Conservation (phyloP, 1,284 basidiomycete species). For the Macrocystidia cucumis region DNA sequence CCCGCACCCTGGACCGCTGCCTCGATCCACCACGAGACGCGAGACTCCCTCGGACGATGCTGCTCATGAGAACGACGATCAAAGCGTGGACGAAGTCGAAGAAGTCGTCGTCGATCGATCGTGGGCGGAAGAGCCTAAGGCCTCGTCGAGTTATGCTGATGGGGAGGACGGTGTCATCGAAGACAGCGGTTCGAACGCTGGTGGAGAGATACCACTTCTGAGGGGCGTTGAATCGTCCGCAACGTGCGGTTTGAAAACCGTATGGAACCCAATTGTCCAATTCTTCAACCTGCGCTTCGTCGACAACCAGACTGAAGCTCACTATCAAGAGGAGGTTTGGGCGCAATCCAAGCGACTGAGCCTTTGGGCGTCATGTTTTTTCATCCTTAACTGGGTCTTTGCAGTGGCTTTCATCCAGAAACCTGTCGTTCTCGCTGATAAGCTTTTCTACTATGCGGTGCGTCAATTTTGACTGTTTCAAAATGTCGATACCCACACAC, state of each 20-base stretch:
- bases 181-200: background rate
- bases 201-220: conserved; percentile 1
- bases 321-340: conserved; percentile 29
- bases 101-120: conserved; percentile 51
- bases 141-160: conserved; percentile 30
- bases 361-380: conserved; percentile 47
- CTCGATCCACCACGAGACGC: too few species aligned
- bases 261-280: too few species aligned
- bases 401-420: conserved; percentile 33
- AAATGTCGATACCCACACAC: conserved; percentile 2
- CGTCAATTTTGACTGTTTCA: background rate
- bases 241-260: too few species aligned
- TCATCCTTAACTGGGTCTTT: conserved; percentile 52
- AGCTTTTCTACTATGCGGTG: conserved; percentile 42
- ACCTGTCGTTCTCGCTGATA: conserved; percentile 40
- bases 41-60: too few species aligned
- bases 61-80: too few species aligned
- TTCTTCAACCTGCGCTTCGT: conserved; percentile 42
- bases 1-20: too few species aligned
- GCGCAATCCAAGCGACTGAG: conserved; percentile 29
- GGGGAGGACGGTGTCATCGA: conserved; percentile 17
- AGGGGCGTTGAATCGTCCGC: too few species aligned
- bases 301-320: conserved; percentile 36
- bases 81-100: conserved; percentile 31
- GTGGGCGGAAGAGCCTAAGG: conserved; percentile 35